phyloP scores from a whole-genome alignment of 768 basidiomycete species.

The Rhizopogon sp. region DNA sequence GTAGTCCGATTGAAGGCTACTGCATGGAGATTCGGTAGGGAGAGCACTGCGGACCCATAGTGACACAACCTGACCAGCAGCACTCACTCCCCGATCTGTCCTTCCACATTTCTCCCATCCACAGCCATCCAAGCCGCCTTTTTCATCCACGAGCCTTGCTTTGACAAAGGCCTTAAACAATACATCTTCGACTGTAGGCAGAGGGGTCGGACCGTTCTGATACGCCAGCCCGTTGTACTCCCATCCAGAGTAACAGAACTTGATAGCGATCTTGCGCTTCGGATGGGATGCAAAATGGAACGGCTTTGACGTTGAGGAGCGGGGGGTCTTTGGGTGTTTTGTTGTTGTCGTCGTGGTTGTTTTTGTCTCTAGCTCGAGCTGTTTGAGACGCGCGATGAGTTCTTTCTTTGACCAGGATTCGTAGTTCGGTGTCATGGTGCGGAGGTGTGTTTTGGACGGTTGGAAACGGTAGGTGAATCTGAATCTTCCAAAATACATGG shows the following conservation, averaged over 20 bases:
- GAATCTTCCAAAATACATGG: conserved; percentile 27
- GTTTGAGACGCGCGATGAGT: conserved; percentile 58
- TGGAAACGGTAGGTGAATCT: conserved; percentile 29
- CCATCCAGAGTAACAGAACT: conserved; percentile 90
- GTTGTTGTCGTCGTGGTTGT: background rate
- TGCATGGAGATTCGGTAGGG: conserved; percentile 7
- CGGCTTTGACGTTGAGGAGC: conserved; percentile 24
- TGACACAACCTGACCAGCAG: conserved; percentile 89
- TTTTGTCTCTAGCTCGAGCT: conserved; percentile 38
- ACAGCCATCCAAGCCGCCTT: conserved; percentile 75
- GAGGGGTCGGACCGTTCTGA: conserved; percentile 62
- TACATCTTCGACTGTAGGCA: conserved; percentile 90
- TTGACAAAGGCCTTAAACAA: conserved; percentile 77
- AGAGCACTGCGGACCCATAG: conserved; percentile 83
- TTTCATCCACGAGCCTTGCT: conserved; percentile 70
- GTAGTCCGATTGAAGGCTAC: background rate
- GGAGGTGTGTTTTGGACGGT: conserved; percentile 21
- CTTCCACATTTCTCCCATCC: conserved; percentile 90
- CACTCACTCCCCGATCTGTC: conserved; percentile 94
- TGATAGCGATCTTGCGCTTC: conserved; percentile 86
- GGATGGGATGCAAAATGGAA: conserved; percentile 67
- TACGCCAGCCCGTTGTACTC: conserved; percentile 88
- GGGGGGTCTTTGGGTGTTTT: conserved; percentile 12
- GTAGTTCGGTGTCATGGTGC: conserved; percentile 39
- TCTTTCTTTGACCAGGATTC: conserved; percentile 61